These are phyloP conservation scores for Chytriomyces hyalinus DNA, from an alignment of 192 early-diverging fungal genomes.

Conservation along the genomic window DNA sequence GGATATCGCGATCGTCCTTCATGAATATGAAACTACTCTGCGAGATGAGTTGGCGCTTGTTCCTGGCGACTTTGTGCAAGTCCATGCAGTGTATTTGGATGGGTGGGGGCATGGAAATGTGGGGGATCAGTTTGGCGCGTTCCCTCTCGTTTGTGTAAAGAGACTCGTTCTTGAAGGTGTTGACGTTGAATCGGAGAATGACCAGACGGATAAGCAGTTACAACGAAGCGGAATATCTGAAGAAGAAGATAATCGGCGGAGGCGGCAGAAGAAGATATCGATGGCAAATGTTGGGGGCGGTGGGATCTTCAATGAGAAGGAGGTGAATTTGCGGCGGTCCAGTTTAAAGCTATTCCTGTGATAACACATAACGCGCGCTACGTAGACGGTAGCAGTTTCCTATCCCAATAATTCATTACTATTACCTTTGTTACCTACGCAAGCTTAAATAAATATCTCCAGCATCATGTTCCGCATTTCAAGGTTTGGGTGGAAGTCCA, in stretches of 20 bases:
- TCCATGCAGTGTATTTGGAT: conserved; percentile 3
- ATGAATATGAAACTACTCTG: background rate
- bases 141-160: background rate
- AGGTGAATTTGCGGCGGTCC: background rate
- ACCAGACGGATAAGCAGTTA: too few relatives aligned
- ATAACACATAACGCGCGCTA: background rate
- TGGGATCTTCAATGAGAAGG: background rate
- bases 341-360: background rate
- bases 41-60: background rate
- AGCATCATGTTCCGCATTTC: too few relatives aligned
- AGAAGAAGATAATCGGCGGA: background rate
- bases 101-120: conserved; percentile 1
- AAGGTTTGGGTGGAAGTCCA: too few relatives aligned
- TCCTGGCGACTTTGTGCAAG: background rate
- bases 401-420: too few relatives aligned
- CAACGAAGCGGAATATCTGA: background rate
- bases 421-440: too few relatives aligned
- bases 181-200: background rate
- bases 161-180: background rate
- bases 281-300: background rate
- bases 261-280: background rate
- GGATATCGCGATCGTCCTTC: background rate
- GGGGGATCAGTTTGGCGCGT: conserved; percentile 2
- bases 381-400: too few relatives aligned
- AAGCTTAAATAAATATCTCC: too few relatives aligned